Base-by-base conservation (phyloP, 768 basidiomycete species). In the Russula griseocarnosa region DNA sequence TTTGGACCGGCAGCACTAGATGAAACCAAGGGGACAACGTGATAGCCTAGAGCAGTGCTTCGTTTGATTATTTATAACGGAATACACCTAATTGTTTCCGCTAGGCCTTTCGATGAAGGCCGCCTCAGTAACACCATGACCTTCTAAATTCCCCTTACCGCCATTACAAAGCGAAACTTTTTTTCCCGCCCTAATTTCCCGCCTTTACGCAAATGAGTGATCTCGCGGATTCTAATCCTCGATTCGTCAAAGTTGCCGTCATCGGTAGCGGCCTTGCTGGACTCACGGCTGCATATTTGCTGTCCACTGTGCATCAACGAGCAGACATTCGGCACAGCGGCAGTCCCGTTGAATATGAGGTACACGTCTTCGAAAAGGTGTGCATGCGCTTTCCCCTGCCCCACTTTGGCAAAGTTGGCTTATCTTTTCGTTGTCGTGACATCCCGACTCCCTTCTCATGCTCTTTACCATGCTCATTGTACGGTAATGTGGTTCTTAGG, bases 311-410 rank as follows among this genome's bases (percentile, higher is more conserved):
- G 13, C 62, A 71, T 1, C 73, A 74, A 8, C 66, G 68, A 24
- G 16, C 40, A 11, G 62, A 61, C 53, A 32, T 57, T 6, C 47
- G 30, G 9, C 46, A 63, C 58, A 50, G 47, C 28, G 51, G 52
- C 10, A 70, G 73, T 9, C 73, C 77, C 53, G 78, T 84, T 20
- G 71, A 79, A 5, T 82, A 85, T 47, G 85, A 90, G 61, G 85
- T 90, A 0, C 87, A 87, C 73, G 61, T 92, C 1, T 86, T 91
- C 58, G 89, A 91, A 72, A 89, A 87, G 78, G 88, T 86, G 66
- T 26, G 82, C 69, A 20, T 10, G 18, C 49, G 14, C 20, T 51
- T 16, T 16, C 26, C 13, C 30, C 16, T 22, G 18, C 8, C 26
- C 14, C 9, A 24, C 9, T 26, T 30, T 4, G 34, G 6, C 46